Evolutionary conservation across 805 yeast genomes (phyloP).

Genomic region (Monosporozyma unispora): DNA sequence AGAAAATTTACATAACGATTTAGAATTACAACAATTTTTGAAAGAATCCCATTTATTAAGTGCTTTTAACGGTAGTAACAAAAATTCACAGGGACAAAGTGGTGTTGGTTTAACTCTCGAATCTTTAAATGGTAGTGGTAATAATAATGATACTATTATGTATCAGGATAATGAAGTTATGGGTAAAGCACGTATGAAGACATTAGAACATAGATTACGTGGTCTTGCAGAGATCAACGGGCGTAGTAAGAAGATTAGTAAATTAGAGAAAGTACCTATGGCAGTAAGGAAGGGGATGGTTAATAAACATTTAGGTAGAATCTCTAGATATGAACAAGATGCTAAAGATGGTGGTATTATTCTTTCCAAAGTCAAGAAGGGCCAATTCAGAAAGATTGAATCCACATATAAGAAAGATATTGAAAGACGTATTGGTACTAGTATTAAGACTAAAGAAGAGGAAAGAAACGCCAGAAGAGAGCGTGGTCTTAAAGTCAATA

Average conservation of each 20-base stretch:
- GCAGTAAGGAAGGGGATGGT: conserved; percentile 78
- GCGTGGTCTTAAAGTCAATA: conserved; percentile 68
- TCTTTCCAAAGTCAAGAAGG: conserved; percentile 61
- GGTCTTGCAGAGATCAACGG: conserved; percentile 40
- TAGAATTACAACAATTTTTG: conserved; percentile 61
- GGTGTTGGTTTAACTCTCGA: conserved; percentile 63
- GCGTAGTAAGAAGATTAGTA: conserved; percentile 28
- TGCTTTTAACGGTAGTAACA: conserved; percentile 23
- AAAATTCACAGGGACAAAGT: conserved; percentile 27
- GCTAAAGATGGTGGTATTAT: conserved; percentile 88
- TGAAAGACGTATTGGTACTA: conserved; percentile 36
- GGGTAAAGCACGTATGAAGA: conserved; percentile 61
- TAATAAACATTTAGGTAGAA: conserved; percentile 42
- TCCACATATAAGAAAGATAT: conserved; percentile 32
- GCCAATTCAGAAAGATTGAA: conserved; percentile 54
- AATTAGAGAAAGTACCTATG: conserved; percentile 81
- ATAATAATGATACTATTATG: conserved; percentile 28
- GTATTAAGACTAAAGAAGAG: conserved; percentile 43
- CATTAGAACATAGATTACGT: conserved; percentile 50
- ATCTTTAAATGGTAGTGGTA: conserved; percentile 31
- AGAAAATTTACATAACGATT: conserved; percentile 56
- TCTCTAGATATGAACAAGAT: conserved; percentile 54
- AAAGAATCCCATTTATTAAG: conserved; percentile 60
- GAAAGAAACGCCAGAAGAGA: conserved; percentile 42
- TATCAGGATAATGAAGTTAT: conserved; percentile 41